Percentiles rank a stretch among this genome's conserved stretches.
Evolutionary conservation across 2,329 filamentous ascomycete genomes (phyloP).

Genomic region (Eurotiales sp.): DNA sequence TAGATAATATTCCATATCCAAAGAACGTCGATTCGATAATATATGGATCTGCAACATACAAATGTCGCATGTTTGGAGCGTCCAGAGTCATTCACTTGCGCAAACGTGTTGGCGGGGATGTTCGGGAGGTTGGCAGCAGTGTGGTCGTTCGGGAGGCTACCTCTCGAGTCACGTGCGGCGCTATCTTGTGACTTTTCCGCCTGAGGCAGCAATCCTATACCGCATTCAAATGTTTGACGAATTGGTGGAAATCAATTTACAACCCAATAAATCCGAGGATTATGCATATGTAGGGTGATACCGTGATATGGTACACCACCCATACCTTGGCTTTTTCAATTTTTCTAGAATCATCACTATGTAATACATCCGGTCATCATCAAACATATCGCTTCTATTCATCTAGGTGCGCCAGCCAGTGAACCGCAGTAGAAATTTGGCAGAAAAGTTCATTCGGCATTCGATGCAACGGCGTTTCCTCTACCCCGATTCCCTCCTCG

Average conservation of each 20-base stretch:
- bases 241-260: too few relatives aligned
- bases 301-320: not conserved
- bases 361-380: not conserved
- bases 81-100: not conserved
- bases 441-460: not conserved
- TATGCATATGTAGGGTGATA: not conserved
- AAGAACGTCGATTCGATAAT: not conserved
- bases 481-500: constrained; percentile 13
- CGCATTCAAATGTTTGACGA: too few relatives aligned
- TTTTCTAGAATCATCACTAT: not conserved
- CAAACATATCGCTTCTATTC: not conserved
- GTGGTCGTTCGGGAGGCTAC: not conserved
- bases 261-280: not conserved
- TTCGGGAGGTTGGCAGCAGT: not conserved
- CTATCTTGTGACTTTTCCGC: not conserved
- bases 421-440: not conserved
- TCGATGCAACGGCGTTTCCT: constrained; percentile 3
- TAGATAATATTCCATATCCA: not conserved
- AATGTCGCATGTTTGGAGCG: not conserved
- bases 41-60: not conserved
- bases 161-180: not conserved
- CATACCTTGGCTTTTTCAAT: not conserved
- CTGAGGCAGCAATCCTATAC: constrained; percentile 10
- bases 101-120: not conserved
- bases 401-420: not conserved